These are phyloP conservation scores for Sanguinoderma infundibulare DNA, from an alignment of 1,284 basidiomycete genomes.

Conservation along the genomic window DNA sequence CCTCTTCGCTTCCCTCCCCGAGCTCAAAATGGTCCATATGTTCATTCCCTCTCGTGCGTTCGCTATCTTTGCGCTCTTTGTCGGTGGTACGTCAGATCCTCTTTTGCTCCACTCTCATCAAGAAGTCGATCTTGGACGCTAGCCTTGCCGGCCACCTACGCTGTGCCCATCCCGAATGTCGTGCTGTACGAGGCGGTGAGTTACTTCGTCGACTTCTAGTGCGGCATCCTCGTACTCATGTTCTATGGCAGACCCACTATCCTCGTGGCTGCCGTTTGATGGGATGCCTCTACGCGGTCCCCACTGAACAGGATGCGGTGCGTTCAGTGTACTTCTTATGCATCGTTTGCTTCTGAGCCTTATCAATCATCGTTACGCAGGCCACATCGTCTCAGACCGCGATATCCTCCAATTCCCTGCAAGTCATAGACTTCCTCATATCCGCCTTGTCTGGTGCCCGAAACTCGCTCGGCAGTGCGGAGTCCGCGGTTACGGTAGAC, in stretches of 20 bases:
- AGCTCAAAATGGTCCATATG: constrained; percentile 20
- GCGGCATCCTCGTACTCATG: not conserved
- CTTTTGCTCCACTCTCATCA: not conserved
- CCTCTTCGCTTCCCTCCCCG: constrained; percentile 3
- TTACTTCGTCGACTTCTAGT: not conserved
- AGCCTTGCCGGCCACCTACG: constrained; percentile 15
- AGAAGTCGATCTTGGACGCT: not conserved
- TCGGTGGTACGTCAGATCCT: constrained; percentile 14
- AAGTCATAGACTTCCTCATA: constrained; percentile 11
- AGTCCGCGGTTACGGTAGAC: not conserved
- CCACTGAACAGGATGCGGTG: not conserved
- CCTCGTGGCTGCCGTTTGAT: constrained; percentile 12
- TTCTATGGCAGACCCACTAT: not conserved
- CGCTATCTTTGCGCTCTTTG: constrained; percentile 26
- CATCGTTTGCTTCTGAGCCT: not conserved
- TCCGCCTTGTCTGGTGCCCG: constrained; percentile 8
- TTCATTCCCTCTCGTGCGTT: constrained; percentile 29
- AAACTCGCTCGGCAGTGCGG: not conserved
- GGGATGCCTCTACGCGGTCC: constrained; percentile 13
- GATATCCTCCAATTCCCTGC: constrained; percentile 6
- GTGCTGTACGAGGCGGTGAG: not conserved
- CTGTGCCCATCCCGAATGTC: constrained; percentile 10
- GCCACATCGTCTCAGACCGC: not conserved
- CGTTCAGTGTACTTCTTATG: not conserved
- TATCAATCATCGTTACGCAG: not conserved